A percentile compares a stretch with the other conserved stretches of the same genome.
These are phyloP conservation scores for Tephrocybe sp. DNA, from an alignment of 768 basidiomycete genomes.

Conservation along the genomic window DNA sequence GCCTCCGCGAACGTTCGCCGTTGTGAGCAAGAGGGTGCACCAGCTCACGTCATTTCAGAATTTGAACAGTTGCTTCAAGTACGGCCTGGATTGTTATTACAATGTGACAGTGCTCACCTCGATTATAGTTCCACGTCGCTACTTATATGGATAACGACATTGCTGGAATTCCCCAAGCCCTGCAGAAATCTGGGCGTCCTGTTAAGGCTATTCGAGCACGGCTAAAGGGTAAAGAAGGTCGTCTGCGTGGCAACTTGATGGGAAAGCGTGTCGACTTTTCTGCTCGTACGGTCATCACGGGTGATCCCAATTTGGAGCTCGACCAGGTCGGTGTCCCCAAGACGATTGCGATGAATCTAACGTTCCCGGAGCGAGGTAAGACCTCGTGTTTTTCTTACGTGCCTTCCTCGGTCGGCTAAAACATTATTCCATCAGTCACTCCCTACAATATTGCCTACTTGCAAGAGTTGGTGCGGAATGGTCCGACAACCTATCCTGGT, in stretches of 20 bases:
- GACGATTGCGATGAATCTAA: slow-evolving; percentile 96
- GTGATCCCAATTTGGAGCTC: slow-evolving; percentile 93
- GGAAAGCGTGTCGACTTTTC: slow-evolving; percentile 99
- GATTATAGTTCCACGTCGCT: slow-evolving; percentile 87
- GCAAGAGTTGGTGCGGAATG: slow-evolving; percentile 92
- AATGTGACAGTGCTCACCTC: slow-evolving; percentile 6
- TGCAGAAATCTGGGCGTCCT: slow-evolving; percentile 96
- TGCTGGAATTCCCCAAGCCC: slow-evolving; percentile 93
- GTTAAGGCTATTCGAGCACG: slow-evolving; percentile 98
- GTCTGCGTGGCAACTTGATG: slow-evolving; percentile 97
- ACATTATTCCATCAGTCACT: slow-evolving; percentile 58
- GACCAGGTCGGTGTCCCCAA: slow-evolving; percentile 97
- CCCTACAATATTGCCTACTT: slow-evolving; percentile 95
- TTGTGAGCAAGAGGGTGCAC: slow-evolving; percentile 95
- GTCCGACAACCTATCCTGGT: slow-evolving; percentile 92
- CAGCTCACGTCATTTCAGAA: slow-evolving; percentile 92
- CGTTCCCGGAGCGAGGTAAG: slow-evolving; percentile 92
- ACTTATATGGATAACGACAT: slow-evolving; percentile 99
- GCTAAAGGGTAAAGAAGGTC: slow-evolving; percentile 98
- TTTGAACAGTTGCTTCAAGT: slow-evolving; percentile 96
- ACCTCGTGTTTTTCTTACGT: slow-evolving; percentile 1
- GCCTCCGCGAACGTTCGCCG: slow-evolving; percentile 88
- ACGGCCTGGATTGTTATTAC: slow-evolving; percentile 1
- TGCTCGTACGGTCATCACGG: slow-evolving; percentile 97
- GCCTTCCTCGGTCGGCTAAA: slow-evolving; percentile 3